These are phyloP conservation scores for Apiotrichum brassicae DNA, from an alignment of 1,284 basidiomycete species.

Conservation along the genomic window DNA sequence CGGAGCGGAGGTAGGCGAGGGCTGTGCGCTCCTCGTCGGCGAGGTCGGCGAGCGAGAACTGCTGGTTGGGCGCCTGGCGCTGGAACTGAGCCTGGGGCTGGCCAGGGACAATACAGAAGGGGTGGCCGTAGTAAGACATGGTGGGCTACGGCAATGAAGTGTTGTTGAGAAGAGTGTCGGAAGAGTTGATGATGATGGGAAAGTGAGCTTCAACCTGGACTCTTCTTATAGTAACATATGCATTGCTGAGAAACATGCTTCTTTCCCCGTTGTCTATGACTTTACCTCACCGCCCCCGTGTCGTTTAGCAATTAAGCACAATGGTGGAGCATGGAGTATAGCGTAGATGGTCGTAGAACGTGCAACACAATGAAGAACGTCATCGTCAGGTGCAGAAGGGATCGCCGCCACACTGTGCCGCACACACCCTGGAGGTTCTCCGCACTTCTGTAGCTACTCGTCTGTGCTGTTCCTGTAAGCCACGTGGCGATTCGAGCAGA, in stretches of 20 bases:
- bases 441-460: no score
- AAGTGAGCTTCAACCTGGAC: not conserved
- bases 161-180: not conserved
- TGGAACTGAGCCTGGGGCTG: not conserved
- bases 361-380: no score
- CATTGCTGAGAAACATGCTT: not conserved
- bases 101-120: conserved; percentile 8
- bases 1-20: conserved; percentile 35
- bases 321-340: no score
- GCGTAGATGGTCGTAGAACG: no score
- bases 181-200: not conserved
- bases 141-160: not conserved
- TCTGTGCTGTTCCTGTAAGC: no score
- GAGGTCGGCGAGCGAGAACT: conserved; percentile 7
- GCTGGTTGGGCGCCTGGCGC: not conserved
- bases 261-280: no score
- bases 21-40: conserved; percentile 38
- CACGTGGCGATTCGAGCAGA: not conserved
- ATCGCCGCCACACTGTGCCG: no score
- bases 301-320: no score
- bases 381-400: no score
- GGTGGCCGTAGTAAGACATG: conserved; percentile 18
- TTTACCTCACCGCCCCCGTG: no score
- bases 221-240: not conserved
- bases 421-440: no score